Base-by-base conservation (phyloP, 768 basidiomycete species). In the Cantharellus cinnabarinus region DNA sequence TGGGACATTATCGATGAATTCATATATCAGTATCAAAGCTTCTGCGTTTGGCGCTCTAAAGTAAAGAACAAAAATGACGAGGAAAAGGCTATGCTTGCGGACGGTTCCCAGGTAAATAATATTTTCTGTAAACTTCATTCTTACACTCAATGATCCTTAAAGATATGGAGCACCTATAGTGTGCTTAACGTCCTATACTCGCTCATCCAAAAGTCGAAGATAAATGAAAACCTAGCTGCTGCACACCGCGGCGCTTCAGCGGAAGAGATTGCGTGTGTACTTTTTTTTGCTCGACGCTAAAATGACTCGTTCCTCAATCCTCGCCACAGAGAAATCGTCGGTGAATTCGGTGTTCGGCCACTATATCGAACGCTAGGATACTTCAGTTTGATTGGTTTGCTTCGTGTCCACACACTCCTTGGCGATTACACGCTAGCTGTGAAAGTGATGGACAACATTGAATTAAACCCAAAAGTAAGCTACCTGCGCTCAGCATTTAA, bases 1-100 rank as follows among this genome's bases (percentile, higher is more conserved):
- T 98, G 93, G 89, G 90, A 94, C 66, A 91, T 93, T 69, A 83
- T 94, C 67, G 89, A 94, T 72, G 90, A 93, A 66, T 93, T 93
- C 68, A 94, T 97, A 65, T 99, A 95, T 72, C 94, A 99, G 69
- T 99, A 91, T 74, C 91, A 94, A 68, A 85, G 86, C 1, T 98
- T 95, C 72, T 88, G 89, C 64, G 80, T 87, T 42, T 98, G 90
- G 84, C 75, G 90, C 57, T 83, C 83, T 15, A 89, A 86, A 66
- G 76, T 82, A 39, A 85, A 87, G 62, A 75, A 76, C 56, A 97
- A 95, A 72, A 79, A 82, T 0, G 90, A 89, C 44, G 94, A 98
- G 65, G 93, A 98, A 68, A 76, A 91, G 42, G 67, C 76, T 55
- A 77, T 90, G 75, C 77, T 98, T 34, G 81, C 78, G 2, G 88